Conservation (phyloP, 1,284 basidiomycete genomes). For the Fistulina hepatica region DNA sequence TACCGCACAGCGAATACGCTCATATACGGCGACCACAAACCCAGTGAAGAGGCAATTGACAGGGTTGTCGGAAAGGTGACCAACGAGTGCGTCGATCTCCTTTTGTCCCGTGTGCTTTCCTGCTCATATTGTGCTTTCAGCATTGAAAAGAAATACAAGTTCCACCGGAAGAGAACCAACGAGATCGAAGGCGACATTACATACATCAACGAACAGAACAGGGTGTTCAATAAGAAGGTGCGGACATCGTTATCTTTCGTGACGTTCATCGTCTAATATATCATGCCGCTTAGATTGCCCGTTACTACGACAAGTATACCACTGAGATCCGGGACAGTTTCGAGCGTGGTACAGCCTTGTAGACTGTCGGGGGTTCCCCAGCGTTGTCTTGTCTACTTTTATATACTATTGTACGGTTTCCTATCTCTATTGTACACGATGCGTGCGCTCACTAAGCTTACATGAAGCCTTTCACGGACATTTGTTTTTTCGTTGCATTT, state of each 20-base stretch:
- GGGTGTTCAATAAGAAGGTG: slow-evolving; percentile 98
- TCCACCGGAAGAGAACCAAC: slow-evolving; percentile 79
- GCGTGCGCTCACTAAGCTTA: too few relatives aligned
- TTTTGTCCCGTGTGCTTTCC: slow-evolving; percentile 2
- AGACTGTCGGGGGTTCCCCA: too few relatives aligned
- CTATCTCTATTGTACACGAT: too few relatives aligned
- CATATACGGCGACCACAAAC: slow-evolving; percentile 89
- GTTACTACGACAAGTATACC: slow-evolving; percentile 98
- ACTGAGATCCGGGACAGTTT: slow-evolving; percentile 91
- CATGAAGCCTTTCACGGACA: too few relatives aligned
- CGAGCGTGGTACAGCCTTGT: slow-evolving; percentile 89
- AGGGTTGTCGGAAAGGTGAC: slow-evolving; percentile 88
- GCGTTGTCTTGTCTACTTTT: background rate
- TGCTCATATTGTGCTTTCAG: slow-evolving; percentile 28
- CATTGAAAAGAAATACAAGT: slow-evolving; percentile 79
- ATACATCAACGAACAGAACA: slow-evolving; percentile 98
- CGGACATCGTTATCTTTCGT: slow-evolving; percentile 8
- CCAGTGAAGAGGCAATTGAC: slow-evolving; percentile 90
- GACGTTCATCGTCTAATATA: background rate
- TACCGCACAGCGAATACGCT: slow-evolving; percentile 88
- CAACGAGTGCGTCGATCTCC: slow-evolving; percentile 59
- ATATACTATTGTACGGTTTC: background rate
- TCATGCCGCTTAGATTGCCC: slow-evolving; percentile 55
- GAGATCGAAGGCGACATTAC: slow-evolving; percentile 93
- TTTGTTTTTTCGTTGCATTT: too few relatives aligned